Evolutionary conservation across 331 rosid genomes (phyloP).

Genomic region (Dryas integrifolia): DNA sequence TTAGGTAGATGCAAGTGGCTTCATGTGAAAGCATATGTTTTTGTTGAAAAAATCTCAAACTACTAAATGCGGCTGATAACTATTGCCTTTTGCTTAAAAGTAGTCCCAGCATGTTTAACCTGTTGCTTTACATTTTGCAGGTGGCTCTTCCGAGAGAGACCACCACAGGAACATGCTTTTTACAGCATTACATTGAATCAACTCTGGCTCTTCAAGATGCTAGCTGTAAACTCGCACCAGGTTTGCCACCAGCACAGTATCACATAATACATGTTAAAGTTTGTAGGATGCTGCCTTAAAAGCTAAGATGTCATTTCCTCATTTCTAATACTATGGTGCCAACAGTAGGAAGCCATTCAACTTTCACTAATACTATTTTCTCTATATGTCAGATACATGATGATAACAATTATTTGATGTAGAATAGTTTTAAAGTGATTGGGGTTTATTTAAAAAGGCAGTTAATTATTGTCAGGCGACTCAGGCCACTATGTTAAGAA

Average conservation of each 20-base stretch:
- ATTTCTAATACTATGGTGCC: neutral
- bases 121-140: constrained; percentile 40
- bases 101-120: constrained; percentile 19
- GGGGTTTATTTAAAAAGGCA: neutral
- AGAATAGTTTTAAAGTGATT: neutral
- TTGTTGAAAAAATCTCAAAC: neutral
- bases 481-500: neutral
- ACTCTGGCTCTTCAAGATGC: constrained; percentile 88
- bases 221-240: constrained; percentile 52
- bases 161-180: constrained; percentile 67
- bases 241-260: constrained; percentile 33
- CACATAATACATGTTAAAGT: neutral
- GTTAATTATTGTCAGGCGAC: neutral
- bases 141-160: constrained; percentile 97
- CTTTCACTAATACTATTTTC: neutral
- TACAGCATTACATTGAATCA: constrained; percentile 73
- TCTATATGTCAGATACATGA: neutral
- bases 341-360: neutral
- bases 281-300: neutral
- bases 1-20: constrained; percentile 10
- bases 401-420: neutral
- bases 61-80: neutral
- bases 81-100: constrained; percentile 10
- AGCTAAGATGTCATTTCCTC: neutral
- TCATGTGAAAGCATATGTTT: constrained; percentile 2